These are phyloP conservation scores for Colletotrichum costaricense DNA, from an alignment of 2,329 filamentous ascomycete genomes.

Conservation along the genomic window DNA sequence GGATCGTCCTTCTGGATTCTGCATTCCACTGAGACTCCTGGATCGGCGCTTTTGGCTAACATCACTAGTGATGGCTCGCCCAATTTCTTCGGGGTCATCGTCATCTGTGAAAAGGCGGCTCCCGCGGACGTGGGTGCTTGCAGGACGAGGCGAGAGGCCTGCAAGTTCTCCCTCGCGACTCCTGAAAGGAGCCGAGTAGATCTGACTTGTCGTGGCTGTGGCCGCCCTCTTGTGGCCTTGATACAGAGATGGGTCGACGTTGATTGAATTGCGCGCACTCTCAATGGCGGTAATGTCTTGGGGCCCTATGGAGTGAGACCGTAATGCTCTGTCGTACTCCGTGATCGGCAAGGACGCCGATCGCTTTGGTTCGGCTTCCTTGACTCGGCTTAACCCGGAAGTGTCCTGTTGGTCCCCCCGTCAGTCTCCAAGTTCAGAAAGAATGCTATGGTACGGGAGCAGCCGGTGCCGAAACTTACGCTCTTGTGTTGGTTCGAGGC, in stretches of 20 bases:
- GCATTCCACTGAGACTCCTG: conserved; percentile 61
- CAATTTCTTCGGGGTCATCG: conserved; percentile 66
- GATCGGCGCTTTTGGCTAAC: conserved; percentile 65
- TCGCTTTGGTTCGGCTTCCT: conserved; percentile 59
- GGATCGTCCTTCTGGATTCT: conserved; percentile 15
- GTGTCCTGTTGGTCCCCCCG: conserved; percentile 47
- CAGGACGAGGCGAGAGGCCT: conserved; percentile 70
- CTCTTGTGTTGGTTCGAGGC: conserved; percentile 57
- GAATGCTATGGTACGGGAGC: conserved; percentile 22
- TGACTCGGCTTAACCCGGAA: conserved; percentile 47
- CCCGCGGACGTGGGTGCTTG: conserved; percentile 67
- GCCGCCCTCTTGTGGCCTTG: conserved; percentile 53
- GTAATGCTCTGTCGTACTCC: conserved; percentile 69
- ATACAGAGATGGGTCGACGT: conserved; percentile 53
- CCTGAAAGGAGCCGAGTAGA: conserved; percentile 49
- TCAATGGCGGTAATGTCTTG: conserved; percentile 65
- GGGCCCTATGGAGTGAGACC: conserved; percentile 70
- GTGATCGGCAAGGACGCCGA: conserved; percentile 70
- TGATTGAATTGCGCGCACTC: conserved; percentile 64
- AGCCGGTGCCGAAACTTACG: conserved; percentile 52
- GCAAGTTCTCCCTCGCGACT: conserved; percentile 56
- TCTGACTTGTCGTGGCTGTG: conserved; percentile 51
- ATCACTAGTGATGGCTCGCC: conserved; percentile 71
- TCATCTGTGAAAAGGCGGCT: conserved; percentile 49
- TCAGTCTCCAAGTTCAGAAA: conserved; percentile 1